Evolutionary conservation across 1,284 basidiomycete species (phyloP), one percentile per base, ranked within the genome.

Genomic region (Agroathelia rolfsii): DNA sequence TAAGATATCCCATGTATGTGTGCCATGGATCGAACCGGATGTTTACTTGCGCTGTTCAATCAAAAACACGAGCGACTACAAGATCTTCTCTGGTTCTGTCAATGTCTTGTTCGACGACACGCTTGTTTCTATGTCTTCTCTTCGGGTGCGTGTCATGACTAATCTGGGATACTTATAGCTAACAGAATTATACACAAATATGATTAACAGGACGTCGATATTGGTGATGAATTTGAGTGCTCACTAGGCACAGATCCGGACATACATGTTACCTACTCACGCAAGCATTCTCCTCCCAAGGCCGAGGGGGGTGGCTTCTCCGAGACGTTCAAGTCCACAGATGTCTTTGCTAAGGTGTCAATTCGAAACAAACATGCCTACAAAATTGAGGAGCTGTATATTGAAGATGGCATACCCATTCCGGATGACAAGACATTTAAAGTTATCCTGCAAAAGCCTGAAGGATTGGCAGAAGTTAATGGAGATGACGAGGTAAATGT

Each of bases 181-280:
- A n/a, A n/a, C n/a, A n/a, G n/a, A n/a, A n/a, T n/a, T n/a, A n/a
- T n/a, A n/a, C n/a, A n/a, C n/a, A n/a, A n/a, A n/a, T n/a, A n/a
- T n/a, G 27, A 8, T 24, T 14, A 20, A 6, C 30, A 68, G 64
- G 62, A 68, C 33, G 57, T 71, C 29, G 59, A 58, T 37, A 59
- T 59, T 0, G 58, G 62, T 7, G 71, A 72, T 32, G 59, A 52
- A 10, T 74, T 77, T 53, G 49, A 52, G 17, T 72, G 70, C 49
- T 65, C 66, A 4, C 61, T 76, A n/a, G 72, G 72, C 13, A 52
- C 61, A 15, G 72, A 75, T 47, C 42, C 62, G 2, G 57, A 62
- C 2, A 55, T 66, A 23, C 59, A 64, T 36, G 55, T 76, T 23
- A 59, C 61, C 19, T 72, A 69, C 50, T 44, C 52, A 7, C 67